These are phyloP conservation scores for Thielaviopsis populi DNA, from an alignment of 2,329 filamentous ascomycete genomes.

Conservation along the genomic window DNA sequence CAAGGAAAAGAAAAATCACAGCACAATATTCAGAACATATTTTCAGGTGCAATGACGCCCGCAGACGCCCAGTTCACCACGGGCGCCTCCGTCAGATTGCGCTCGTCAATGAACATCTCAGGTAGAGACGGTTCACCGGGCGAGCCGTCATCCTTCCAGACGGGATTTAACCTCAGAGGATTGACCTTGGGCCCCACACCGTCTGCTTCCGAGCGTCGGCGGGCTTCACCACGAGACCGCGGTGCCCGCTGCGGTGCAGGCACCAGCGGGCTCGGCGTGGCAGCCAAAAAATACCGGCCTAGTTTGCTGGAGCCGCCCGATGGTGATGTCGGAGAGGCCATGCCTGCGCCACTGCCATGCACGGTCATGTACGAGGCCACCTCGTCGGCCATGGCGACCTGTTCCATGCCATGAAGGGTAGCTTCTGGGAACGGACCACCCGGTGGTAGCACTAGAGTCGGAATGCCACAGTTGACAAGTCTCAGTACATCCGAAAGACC, in stretches of 20 bases:
- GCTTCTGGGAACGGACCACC: constrained; percentile 7
- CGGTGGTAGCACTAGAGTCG: constrained; percentile 5
- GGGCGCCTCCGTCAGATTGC: neutral
- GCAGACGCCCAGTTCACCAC: neutral
- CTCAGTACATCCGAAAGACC: constrained; percentile 2
- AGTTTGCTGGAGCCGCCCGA: neutral
- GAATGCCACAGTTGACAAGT: constrained; percentile 8
- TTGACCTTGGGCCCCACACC: neutral
- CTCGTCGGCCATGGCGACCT: constrained; percentile 8
- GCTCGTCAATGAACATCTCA: neutral
- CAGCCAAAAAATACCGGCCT: neutral
- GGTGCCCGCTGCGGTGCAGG: constrained; percentile 5
- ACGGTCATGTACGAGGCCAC: constrained; percentile 15
- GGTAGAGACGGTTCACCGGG: neutral
- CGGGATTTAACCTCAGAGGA: constrained; percentile 11
- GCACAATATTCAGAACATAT: neutral
- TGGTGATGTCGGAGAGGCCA: neutral
- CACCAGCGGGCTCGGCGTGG: neutral
- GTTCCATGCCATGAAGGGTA: neutral
- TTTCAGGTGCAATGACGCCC: neutral
- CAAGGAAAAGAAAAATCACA: neutral
- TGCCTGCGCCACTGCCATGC: neutral
- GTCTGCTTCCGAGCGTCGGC: neutral
- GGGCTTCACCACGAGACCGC: neutral
- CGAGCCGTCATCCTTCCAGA: constrained; percentile 13